phyloP scores from a whole-genome alignment of 176 grass and related monocot genomes.

The Aegilops bicornis region DNA sequence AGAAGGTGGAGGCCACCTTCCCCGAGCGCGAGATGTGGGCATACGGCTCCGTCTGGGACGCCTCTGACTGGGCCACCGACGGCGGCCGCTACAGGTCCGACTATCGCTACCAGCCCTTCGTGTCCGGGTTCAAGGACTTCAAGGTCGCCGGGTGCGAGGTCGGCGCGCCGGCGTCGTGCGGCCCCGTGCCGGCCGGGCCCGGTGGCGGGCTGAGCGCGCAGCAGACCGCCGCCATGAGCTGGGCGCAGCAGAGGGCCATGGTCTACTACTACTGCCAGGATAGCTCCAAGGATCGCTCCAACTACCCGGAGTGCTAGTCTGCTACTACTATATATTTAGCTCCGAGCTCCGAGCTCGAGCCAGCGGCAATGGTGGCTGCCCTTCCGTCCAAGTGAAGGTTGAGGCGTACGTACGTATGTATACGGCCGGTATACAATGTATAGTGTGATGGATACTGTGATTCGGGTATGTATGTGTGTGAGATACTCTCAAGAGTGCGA shows the following conservation, averaged over 20 bases:
- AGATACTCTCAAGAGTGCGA: too few species aligned
- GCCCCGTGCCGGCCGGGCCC: constrained; percentile 39
- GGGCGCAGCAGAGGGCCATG: constrained; percentile 73
- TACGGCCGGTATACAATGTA: neutral
- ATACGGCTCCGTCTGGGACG: constrained; percentile 85
- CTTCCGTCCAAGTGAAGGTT: neutral
- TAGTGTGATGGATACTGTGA: neutral
- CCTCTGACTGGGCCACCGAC: constrained; percentile 86
- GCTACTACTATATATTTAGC: too few species aligned
- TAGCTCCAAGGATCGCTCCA: constrained; percentile 44
- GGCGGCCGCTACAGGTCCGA: constrained; percentile 61
- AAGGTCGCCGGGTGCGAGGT: constrained; percentile 57
- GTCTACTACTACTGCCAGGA: constrained; percentile 82
- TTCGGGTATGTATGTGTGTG: neutral
- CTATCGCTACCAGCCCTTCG: constrained; percentile 74
- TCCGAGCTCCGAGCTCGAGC: neutral
- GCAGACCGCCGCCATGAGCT: constrained; percentile 57
- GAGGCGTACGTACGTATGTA: neutral
- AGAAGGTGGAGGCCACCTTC: constrained; percentile 7
- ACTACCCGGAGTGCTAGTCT: constrained; percentile 66
- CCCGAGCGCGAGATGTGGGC: constrained; percentile 65
- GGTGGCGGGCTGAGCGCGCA: constrained; percentile 41
- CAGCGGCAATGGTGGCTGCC: constrained; percentile 11
- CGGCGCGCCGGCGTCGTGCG: constrained; percentile 25
- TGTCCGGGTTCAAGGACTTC: constrained; percentile 34